phyloP scores from a whole-genome alignment of 306 rosid species.

The Aeschynomene evenia region DNA sequence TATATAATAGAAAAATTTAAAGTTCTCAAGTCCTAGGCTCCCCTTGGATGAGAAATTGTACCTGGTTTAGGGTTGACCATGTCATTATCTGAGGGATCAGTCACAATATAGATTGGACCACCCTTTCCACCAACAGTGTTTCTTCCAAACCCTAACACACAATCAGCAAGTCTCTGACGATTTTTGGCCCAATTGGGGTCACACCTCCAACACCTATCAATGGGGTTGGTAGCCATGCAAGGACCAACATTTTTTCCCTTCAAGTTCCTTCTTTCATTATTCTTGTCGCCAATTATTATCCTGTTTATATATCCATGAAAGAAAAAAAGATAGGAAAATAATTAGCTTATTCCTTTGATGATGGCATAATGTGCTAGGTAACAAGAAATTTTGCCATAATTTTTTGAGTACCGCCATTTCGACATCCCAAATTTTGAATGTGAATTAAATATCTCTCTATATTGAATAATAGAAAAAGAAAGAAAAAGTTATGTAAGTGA shows the following conservation, averaged over 20 bases:
- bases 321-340: not conserved
- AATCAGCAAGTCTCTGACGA: conserved; percentile 60
- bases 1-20: no score
- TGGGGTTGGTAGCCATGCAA: conserved; percentile 75
- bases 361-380: no score
- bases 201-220: conserved; percentile 90
- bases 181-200: conserved; percentile 61
- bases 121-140: conserved; percentile 58
- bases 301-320: conserved; percentile 37
- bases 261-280: conserved; percentile 45
- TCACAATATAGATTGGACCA: conserved; percentile 60
- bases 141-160: conserved; percentile 71
- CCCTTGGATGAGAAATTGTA: no score
- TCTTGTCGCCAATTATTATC: not conserved
- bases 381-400: no score
- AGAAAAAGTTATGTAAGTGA: no score
- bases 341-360: no score
- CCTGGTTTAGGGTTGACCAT: conserved; percentile 49
- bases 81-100: conserved; percentile 53
- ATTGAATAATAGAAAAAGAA: no score
- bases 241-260: not conserved
- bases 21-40: no score
- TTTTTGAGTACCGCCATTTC: no score
- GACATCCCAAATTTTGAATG: no score
- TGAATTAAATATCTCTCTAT: no score